Evolutionary conservation across 257 asterid species (phyloP).

Genomic region (Verbascum thapsus): DNA sequence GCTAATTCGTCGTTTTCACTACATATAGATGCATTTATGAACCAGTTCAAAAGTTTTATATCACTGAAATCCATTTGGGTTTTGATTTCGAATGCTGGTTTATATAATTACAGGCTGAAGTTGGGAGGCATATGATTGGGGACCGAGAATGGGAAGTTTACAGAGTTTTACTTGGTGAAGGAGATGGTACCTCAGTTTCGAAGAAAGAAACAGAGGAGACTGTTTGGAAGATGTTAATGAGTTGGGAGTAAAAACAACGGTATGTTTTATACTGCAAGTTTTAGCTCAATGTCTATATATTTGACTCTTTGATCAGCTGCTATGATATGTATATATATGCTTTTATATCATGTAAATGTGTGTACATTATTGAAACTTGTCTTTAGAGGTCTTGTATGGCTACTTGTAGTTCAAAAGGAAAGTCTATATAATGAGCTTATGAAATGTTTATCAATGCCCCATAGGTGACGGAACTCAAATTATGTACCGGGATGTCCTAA

Average conservation of each 20-base stretch:
- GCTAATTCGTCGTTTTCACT: too few species aligned
- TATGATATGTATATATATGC: background rate
- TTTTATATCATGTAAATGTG: background rate
- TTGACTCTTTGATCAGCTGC: background rate
- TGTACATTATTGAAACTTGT: conserved; percentile 10
- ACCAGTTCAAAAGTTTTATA: too few species aligned
- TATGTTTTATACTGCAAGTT: background rate
- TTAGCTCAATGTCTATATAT: background rate
- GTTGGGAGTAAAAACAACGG: conserved; percentile 50
- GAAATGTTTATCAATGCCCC: background rate
- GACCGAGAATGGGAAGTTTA: conserved; percentile 92
- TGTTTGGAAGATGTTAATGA: conserved; percentile 88
- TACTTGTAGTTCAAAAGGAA: background rate
- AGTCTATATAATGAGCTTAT: background rate
- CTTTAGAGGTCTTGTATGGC: background rate
- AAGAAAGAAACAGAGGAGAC: conserved; percentile 62
- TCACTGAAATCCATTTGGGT: background rate
- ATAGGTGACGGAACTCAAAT: too few species aligned
- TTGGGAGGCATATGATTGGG: conserved; percentile 65
- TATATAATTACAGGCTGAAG: conserved; percentile 65
- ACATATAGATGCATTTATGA: too few species aligned
- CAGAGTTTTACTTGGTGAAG: conserved; percentile 75
- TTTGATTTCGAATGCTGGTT: background rate
- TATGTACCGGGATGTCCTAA: too few species aligned
- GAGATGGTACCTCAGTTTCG: conserved; percentile 52